These are phyloP conservation scores for Sporothrix sp. DNA, from an alignment of 2,329 filamentous ascomycete genomes.

Conservation along the genomic window DNA sequence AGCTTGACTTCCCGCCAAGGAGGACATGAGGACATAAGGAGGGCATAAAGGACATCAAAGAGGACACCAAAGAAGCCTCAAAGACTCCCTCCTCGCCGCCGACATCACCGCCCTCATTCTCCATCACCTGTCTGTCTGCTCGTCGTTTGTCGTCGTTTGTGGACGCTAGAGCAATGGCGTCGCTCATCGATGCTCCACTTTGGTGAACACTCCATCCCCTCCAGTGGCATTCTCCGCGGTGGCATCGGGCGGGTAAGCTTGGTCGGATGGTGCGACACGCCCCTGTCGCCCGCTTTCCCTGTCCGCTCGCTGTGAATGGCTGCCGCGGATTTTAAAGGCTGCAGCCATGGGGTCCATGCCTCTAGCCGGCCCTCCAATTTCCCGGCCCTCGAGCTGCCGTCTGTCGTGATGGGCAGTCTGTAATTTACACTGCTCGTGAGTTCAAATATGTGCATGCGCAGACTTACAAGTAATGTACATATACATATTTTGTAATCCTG, in stretches of 20 bases:
- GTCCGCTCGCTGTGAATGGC: neutral
- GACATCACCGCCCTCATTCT: neutral
- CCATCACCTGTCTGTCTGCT: neutral
- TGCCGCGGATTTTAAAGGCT: no score
- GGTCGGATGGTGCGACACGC: conserved; percentile 13
- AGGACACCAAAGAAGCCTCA: no score
- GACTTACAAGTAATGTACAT: neutral
- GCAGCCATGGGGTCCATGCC: no score
- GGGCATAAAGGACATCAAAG: no score
- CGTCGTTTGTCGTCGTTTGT: neutral
- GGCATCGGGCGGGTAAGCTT: conserved; percentile 4
- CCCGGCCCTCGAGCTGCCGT: no score
- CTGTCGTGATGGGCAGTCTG: neutral
- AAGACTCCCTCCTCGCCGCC: no score
- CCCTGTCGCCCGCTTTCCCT: conserved; percentile 2
- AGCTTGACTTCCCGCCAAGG: no score
- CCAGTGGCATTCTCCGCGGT: conserved; percentile 5
- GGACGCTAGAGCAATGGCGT: neutral
- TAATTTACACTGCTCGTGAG: neutral
- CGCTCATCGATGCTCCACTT: neutral
- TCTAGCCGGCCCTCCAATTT: no score
- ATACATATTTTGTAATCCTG: no score
- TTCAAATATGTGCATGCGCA: neutral
- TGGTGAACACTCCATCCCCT: neutral
- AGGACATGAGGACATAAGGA: no score